A percentile compares a stretch with the other conserved stretches of the same genome.
Evolutionary conservation across 805 yeast genomes (phyloP).

Genomic region (Lachancea thermotolerans): DNA sequence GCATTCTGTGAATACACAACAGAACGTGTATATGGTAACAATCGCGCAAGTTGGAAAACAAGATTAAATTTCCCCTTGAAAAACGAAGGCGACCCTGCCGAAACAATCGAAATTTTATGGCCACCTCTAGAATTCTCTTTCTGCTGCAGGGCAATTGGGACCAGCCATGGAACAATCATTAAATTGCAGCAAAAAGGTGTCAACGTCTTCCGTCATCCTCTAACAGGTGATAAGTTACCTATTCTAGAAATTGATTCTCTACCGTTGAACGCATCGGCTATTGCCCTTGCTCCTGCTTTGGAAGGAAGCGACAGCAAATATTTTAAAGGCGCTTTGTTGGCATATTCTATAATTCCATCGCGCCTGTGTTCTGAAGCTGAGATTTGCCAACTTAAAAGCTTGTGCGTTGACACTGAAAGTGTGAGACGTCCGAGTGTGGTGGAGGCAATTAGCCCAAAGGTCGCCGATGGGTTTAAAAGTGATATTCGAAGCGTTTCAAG

Average conservation of each 20-base stretch:
- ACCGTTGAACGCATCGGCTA: conserved; percentile 14
- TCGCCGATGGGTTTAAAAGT: conserved; percentile 4
- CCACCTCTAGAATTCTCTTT: conserved; percentile 5
- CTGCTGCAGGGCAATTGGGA: conserved; percentile 23
- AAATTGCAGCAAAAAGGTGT: conserved; percentile 4
- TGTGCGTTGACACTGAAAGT: neutral
- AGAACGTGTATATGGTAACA: too few relatives aligned
- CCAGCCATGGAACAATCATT: conserved; percentile 9
- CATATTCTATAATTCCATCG: conserved; percentile 2
- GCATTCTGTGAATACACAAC: too few relatives aligned
- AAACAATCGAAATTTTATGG: conserved; percentile 3
- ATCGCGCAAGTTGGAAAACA: too few relatives aligned
- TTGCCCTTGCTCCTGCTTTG: conserved; percentile 23
- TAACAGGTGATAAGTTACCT: conserved; percentile 11
- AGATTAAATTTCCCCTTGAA: too few relatives aligned
- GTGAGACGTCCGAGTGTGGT: neutral
- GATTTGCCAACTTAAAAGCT: neutral
- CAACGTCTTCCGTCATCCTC: conserved; percentile 14
- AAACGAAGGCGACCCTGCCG: too few relatives aligned
- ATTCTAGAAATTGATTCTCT: conserved; percentile 10
- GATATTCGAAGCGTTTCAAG: conserved; percentile 1
- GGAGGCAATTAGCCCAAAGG: neutral
- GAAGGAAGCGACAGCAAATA: neutral
- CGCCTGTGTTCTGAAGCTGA: conserved; percentile 4
- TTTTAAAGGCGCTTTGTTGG: neutral